Evolutionary conservation across 345 rosid species (phyloP).

Genomic region (Theobroma cacao): DNA sequence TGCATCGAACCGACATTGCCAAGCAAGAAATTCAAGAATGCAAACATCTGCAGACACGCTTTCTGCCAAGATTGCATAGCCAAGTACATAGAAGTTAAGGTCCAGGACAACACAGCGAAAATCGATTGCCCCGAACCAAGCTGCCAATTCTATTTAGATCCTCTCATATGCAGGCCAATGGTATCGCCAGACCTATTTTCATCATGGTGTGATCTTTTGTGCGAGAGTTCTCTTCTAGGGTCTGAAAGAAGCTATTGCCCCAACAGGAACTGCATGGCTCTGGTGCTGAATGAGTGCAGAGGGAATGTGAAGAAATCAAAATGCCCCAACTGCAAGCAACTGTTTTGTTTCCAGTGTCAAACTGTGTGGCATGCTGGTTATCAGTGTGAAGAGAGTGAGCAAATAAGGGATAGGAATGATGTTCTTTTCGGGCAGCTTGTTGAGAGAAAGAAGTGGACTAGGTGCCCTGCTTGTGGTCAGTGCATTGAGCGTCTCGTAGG

Average conservation of each 20-base stretch:
- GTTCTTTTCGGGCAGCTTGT: neutral
- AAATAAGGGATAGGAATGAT: neutral
- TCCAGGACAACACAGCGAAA: neutral
- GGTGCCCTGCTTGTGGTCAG: neutral
- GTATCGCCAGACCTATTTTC: neutral
- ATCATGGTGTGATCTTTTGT: neutral
- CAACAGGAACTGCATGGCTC: neutral
- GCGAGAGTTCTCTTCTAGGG: neutral
- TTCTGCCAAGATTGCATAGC: conserved; percentile 1
- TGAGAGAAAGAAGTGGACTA: neutral
- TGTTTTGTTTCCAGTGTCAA: neutral
- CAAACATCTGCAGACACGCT: neutral
- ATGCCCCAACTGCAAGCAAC: neutral
- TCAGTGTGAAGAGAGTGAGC: neutral
- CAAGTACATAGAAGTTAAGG: neutral
- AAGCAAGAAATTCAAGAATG: neutral
- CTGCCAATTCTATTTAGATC: neutral
- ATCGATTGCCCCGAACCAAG: neutral
- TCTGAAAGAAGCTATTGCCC: neutral
- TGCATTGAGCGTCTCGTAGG: neutral
- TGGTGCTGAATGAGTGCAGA: neutral
- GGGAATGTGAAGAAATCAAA: neutral
- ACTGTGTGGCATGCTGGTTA: neutral
- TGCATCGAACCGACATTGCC: neutral
- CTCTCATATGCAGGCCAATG: neutral